Percentiles rank a stretch among this genome's conserved stretches.
phyloP scores from a whole-genome alignment of 225 moss, liverwort and hornwort species.

The Anthoceros angustus region DNA sequence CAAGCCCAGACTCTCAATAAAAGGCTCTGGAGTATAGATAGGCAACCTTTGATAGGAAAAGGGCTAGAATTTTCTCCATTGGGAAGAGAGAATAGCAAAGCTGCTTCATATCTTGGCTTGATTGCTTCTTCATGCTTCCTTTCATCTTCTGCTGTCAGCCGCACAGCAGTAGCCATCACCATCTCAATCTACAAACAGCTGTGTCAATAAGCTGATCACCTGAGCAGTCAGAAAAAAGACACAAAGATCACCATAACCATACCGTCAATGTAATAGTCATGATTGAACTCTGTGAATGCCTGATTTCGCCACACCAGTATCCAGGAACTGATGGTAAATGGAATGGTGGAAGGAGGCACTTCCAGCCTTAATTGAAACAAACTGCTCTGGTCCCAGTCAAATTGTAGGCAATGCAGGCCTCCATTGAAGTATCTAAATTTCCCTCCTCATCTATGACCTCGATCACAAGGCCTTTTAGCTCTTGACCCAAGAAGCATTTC shows the following conservation, averaged over 20 bases:
- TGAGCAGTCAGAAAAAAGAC: background rate
- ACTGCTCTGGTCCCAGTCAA: background rate
- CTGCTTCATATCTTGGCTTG: background rate
- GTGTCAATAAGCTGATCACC: background rate
- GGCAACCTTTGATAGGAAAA: no score
- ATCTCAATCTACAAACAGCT: background rate
- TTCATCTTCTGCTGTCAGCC: background rate
- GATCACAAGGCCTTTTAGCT: background rate
- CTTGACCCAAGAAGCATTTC: background rate
- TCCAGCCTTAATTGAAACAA: background rate
- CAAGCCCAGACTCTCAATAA: no score
- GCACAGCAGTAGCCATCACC: background rate
- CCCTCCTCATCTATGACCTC: background rate
- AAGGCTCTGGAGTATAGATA: no score
- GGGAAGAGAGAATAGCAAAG: background rate
- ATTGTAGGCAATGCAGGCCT: background rate
- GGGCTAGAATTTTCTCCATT: background rate
- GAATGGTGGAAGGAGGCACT: background rate
- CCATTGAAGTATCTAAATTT: background rate
- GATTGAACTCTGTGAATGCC: background rate
- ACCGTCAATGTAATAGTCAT: background rate
- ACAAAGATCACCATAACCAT: background rate
- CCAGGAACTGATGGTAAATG: background rate
- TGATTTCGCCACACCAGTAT: background rate
- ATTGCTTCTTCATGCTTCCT: background rate